Evolutionary conservation across 257 asterid genomes (phyloP), one percentile per base, ranked within the genome.

Genomic region (Jasminum sambac): DNA sequence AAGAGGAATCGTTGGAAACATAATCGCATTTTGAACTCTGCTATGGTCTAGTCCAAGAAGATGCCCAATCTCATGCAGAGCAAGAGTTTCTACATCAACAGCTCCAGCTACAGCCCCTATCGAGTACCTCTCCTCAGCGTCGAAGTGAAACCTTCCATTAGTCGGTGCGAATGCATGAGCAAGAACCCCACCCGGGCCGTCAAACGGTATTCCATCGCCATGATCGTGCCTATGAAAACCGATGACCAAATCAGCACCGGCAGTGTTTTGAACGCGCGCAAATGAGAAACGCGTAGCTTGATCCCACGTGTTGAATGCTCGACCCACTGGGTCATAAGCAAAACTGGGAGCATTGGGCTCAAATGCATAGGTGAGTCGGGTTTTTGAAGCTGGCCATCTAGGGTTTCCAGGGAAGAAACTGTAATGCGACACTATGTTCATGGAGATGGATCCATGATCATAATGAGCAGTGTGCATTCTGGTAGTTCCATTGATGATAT

Each of bases 31-130:
- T 5, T 5, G 52, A 10, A 52, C 37, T 5, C 26, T 9, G 19
- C 66, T 55, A 23, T 69, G 74, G 11, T 16, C 74, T 17, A 69
- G 74, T 23, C 74, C 74, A 17, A 69, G 74, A 55, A 69, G 55
- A 65, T 69, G 74, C 2, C 66, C 74, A 59, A 69, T 69, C 43
- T 69, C 74, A 57, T 69, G 74, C 19, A 69, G 40, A 2, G 73
- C 73, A 30, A 69, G 57, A 11, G 65, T 55, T 38, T 69, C 65
- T 5, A 69, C 9, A 23, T 69, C 73, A 11, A 26, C n/a, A 6
- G 55, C 66, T 17, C 17, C 7, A 14, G 39, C 44, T 5, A 43
- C 4, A 10, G 52, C n/a, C 4, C 52, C 19, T 44, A 2, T 2
- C 5, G 52, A 44, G 14, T 44, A 44, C 14, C 52, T 44, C 52